phyloP scores from a whole-genome alignment of 805 yeast species.

The Spathaspora arborariae region DNA sequence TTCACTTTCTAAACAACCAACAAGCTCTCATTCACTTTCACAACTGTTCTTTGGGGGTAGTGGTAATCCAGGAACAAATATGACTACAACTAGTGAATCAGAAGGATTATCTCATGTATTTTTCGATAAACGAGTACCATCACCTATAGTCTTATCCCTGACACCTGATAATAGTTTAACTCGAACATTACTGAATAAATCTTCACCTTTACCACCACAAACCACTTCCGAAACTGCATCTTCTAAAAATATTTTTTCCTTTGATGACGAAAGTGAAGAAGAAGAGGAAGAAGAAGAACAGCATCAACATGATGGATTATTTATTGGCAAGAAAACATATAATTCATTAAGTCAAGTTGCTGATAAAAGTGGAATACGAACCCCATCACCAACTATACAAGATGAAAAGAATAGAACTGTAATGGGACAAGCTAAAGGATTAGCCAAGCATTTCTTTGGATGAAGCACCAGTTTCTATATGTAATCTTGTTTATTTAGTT shows the following conservation, averaged over 20 bases:
- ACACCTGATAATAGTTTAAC: background rate
- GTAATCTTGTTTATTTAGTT: background rate
- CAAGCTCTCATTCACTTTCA: conserved; percentile 36
- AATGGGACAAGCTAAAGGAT: conserved; percentile 35
- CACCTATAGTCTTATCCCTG: background rate
- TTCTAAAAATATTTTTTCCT: conserved; percentile 22
- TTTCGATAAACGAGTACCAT: background rate
- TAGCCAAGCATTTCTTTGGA: conserved; percentile 31
- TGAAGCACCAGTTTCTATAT: too few species aligned
- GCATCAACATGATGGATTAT: conserved; percentile 13
- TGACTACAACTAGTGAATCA: background rate
- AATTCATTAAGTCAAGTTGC: conserved; percentile 51
- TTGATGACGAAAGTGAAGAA: conserved; percentile 30
- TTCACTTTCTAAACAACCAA: conserved; percentile 36
- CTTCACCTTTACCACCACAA: conserved; percentile 41
- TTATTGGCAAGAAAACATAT: conserved; percentile 26
- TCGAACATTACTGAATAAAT: conserved; percentile 15
- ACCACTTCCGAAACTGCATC: conserved; percentile 40
- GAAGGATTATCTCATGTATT: conserved; percentile 9
- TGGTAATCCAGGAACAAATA: conserved; percentile 8
- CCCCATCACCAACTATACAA: conserved; percentile 18
- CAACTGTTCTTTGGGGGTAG: conserved; percentile 32
- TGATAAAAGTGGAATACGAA: conserved; percentile 35
- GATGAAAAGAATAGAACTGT: conserved; percentile 11
- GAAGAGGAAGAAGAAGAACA: conserved; percentile 30